phyloP scores from a whole-genome alignment of 495 filamentous ascomycete genomes.

The Penicillium lagena region DNA sequence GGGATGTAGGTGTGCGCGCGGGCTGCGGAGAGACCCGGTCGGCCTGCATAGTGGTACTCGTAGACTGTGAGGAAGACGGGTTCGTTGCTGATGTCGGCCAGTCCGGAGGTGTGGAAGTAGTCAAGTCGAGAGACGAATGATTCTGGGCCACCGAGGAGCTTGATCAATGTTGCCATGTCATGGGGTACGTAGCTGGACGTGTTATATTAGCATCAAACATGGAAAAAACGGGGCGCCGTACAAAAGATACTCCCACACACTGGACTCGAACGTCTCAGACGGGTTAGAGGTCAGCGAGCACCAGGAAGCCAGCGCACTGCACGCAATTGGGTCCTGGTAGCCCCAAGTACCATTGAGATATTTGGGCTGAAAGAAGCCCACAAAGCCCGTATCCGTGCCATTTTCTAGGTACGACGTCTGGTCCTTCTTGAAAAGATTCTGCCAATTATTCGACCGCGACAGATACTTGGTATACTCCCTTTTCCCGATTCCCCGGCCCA shows the following conservation, averaged over 20 bases:
- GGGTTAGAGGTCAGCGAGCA: slow-evolving; percentile 62
- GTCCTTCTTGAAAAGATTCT: slow-evolving; percentile 58
- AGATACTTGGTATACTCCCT: slow-evolving; percentile 53
- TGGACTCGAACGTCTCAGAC: slow-evolving; percentile 64
- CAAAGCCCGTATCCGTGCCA: slow-evolving; percentile 55
- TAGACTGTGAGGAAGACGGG: slow-evolving; percentile 65
- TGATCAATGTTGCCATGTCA: slow-evolving; percentile 58
- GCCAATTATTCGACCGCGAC: slow-evolving; percentile 57
- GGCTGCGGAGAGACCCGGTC: slow-evolving; percentile 55
- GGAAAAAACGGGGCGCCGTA: slow-evolving; percentile 4
- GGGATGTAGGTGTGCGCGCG: slow-evolving; percentile 63
- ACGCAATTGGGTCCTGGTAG: slow-evolving; percentile 64
- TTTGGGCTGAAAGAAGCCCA: slow-evolving; percentile 62
- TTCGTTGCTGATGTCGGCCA: slow-evolving; percentile 69
- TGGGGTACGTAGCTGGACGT: slow-evolving; percentile 56
- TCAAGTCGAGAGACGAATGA: slow-evolving; percentile 55
- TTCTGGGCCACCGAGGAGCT: slow-evolving; percentile 50
- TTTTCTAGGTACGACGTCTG: slow-evolving; percentile 49
- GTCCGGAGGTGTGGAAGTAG: slow-evolving; percentile 59
- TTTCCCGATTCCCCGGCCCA: slow-evolving; percentile 50
- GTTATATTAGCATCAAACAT: background rate
- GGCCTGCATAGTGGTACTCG: slow-evolving; percentile 67
- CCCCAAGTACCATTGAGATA: slow-evolving; percentile 62
- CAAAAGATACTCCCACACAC: slow-evolving; percentile 63
- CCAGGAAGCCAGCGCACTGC: slow-evolving; percentile 46